Conservation (phyloP, 2,329 filamentous ascomycete genomes). For the Raffaelea ambrosiae region DNA sequence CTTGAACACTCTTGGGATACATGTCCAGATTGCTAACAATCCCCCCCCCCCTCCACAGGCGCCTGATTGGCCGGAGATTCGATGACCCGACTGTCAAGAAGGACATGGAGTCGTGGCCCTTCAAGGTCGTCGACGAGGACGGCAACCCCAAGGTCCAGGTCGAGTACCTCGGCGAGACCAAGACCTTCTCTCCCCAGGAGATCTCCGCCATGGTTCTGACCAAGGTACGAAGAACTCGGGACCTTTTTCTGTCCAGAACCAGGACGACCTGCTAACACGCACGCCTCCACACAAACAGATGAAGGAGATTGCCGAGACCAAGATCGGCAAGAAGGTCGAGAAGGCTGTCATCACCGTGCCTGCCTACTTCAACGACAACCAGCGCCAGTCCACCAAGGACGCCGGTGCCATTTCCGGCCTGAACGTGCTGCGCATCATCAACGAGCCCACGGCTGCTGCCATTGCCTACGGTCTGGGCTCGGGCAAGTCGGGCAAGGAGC, state of each 20-base stretch:
- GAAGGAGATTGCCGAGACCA: slow-evolving; percentile 98
- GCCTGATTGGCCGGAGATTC: slow-evolving; percentile 92
- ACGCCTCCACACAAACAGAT: slow-evolving; percentile 58
- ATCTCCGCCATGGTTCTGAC: slow-evolving; percentile 97
- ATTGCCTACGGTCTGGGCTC: slow-evolving; percentile 97
- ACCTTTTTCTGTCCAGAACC: no score
- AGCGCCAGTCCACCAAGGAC: slow-evolving; percentile 98
- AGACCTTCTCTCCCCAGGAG: slow-evolving; percentile 96
- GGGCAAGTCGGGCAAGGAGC: slow-evolving; percentile 94
- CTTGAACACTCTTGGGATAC: slow-evolving; percentile 3
- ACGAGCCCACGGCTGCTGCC: slow-evolving; percentile 96
- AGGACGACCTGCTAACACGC: no score
- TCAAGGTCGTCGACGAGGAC: slow-evolving; percentile 90
- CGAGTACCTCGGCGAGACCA: slow-evolving; percentile 88
- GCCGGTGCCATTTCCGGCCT: slow-evolving; percentile 95
- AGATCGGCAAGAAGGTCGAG: slow-evolving; percentile 97
- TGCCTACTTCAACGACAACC: slow-evolving; percentile 99
- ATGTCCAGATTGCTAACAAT: background rate
- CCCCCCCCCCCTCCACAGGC: slow-evolving; percentile 43
- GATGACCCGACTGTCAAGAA: slow-evolving; percentile 97
- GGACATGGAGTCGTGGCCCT: slow-evolving; percentile 97
- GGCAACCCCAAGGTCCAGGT: slow-evolving; percentile 90
- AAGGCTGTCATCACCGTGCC: slow-evolving; percentile 99
- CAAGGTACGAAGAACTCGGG: slow-evolving; percentile 59
- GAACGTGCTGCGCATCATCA: slow-evolving; percentile 99